Conservation (phyloP, 345 rosid species). For the Sapria himalayana region DNA sequence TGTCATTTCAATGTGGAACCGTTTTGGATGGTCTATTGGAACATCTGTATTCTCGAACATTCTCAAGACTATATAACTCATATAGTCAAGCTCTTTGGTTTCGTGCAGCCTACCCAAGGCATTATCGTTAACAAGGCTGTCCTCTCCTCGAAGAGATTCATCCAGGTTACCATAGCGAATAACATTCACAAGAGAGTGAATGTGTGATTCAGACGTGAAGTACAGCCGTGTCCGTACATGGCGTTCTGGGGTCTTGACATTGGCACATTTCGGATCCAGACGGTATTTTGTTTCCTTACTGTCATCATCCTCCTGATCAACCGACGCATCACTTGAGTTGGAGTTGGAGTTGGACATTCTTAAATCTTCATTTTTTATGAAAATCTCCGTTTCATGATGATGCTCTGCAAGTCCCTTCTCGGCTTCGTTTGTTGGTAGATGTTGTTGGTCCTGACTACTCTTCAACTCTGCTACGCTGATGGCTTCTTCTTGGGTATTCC, state of each 20-base stretch:
- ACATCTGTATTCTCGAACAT: conserved; percentile 94
- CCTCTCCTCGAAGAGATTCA: conserved; percentile 93
- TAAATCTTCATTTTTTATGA: conserved; percentile 31
- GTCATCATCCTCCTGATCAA: conserved; percentile 77
- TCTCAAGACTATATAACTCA: conserved; percentile 86
- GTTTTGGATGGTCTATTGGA: conserved; percentile 61
- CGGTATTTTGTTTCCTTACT: conserved; percentile 90
- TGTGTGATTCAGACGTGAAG: conserved; percentile 97
- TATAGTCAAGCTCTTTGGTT: conserved; percentile 96
- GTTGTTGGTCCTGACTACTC: conserved; percentile 46
- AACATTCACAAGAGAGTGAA: conserved; percentile 88
- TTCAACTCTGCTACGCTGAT: conserved; percentile 68
- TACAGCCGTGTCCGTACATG: conserved; percentile 95
- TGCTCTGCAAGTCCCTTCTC: conserved; percentile 35
- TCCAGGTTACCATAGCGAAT: conserved; percentile 92
- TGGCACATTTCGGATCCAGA: conserved; percentile 93
- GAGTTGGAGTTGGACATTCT: conserved; percentile 37
- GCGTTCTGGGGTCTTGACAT: conserved; percentile 95
- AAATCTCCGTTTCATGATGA: conserved; percentile 32
- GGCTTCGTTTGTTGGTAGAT: conserved; percentile 17
- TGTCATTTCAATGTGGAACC: conserved; percentile 79
- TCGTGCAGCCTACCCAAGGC: conserved; percentile 68
- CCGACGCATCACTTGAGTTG: conserved; percentile 42
- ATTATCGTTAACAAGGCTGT: conserved; percentile 46
- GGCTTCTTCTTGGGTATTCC: conserved; percentile 98